Conservation (phyloP, 2,329 filamentous ascomycete species). For the Epichloe typhina region DNA sequence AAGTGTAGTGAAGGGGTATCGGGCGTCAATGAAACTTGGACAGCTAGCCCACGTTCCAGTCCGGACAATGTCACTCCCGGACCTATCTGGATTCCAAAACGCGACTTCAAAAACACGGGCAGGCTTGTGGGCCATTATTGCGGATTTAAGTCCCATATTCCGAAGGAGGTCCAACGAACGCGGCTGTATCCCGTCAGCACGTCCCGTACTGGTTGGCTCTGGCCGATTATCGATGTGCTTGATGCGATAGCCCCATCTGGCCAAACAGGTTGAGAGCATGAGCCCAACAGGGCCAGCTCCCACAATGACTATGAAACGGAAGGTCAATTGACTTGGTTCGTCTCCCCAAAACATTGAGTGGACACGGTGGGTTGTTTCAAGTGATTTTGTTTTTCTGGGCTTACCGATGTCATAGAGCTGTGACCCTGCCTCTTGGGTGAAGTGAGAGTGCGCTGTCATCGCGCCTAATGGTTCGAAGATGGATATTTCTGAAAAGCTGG, state of each 20-base stretch:
- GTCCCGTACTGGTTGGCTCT: constrained; percentile 72
- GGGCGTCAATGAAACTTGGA: constrained; percentile 65
- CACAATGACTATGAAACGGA: constrained; percentile 52
- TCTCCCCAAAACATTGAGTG: background rate
- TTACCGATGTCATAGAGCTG: constrained; percentile 32
- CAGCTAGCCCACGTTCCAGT: constrained; percentile 77
- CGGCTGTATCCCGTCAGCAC: constrained; percentile 85
- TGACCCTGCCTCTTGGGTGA: background rate
- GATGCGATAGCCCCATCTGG: constrained; percentile 87
- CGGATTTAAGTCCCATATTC: constrained; percentile 80
- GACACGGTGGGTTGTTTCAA: background rate
- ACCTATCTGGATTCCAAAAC: constrained; percentile 54
- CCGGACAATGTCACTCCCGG: constrained; percentile 44
- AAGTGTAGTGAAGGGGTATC: constrained; percentile 58
- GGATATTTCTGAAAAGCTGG: background rate
- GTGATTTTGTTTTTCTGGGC: background rate
- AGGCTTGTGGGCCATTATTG: constrained; percentile 77
- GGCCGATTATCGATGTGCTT: constrained; percentile 89
- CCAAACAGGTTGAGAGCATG: constrained; percentile 75
- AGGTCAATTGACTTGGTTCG: background rate
- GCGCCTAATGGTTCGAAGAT: background rate
- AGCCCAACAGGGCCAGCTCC: constrained; percentile 83
- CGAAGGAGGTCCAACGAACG: constrained; percentile 74
- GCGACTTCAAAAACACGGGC: constrained; percentile 72
- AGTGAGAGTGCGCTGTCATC: background rate